phyloP scores from a whole-genome alignment of 257 asterid species.

The Rehmannia glutinosa region DNA sequence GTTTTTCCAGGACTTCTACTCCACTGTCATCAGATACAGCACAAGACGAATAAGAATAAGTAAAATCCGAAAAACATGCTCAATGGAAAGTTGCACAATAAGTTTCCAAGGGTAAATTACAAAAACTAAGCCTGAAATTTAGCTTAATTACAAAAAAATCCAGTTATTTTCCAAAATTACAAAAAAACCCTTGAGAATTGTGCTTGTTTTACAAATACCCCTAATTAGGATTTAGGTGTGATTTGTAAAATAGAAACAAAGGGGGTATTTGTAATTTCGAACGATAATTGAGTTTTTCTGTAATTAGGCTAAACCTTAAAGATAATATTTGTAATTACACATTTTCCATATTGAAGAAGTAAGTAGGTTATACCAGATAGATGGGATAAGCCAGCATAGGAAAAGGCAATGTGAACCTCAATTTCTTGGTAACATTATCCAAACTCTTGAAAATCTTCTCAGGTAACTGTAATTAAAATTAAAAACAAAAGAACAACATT shows the following conservation, averaged over 20 bases:
- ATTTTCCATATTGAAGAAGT: not conserved
- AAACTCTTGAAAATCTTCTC: constrained; percentile 56
- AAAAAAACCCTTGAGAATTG: not conserved
- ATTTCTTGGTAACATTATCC: constrained; percentile 50
- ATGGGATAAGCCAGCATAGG: constrained; percentile 91
- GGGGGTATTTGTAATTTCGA: not conserved
- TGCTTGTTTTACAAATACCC: no score
- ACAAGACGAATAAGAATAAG: not conserved
- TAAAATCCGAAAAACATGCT: not conserved
- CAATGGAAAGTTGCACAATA: no score
- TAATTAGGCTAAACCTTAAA: no score
- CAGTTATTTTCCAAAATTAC: not conserved
- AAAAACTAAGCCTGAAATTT: no score
- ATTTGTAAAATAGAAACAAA: not conserved
- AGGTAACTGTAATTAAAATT: constrained; percentile 37
- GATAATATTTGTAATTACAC: not conserved
- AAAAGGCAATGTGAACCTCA: constrained; percentile 88
- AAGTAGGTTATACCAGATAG: constrained; percentile 57
- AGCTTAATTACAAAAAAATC: not conserved
- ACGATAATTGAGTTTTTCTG: no score
- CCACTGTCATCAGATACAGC: constrained; percentile 53
- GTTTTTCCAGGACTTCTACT: constrained; percentile 85
- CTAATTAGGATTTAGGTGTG: no score
- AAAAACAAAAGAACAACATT: not conserved
- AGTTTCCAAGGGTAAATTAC: no score